These are phyloP conservation scores for Sedum album DNA, from an alignment of 164 flowering plant species.

Conservation along the genomic window DNA sequence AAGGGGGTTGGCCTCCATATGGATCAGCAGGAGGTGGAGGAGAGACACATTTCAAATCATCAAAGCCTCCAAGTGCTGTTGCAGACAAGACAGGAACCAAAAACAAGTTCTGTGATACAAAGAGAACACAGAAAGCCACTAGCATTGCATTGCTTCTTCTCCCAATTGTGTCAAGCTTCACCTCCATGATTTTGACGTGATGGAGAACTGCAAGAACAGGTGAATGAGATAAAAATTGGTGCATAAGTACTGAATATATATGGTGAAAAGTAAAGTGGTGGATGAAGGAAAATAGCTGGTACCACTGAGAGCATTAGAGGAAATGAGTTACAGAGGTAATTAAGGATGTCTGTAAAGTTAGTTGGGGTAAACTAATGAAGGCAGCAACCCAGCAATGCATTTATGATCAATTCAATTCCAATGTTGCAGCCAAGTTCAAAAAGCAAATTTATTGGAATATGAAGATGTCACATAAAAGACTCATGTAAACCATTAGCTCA, in stretches of 20 bases:
- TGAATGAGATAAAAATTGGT: background rate
- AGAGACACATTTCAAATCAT: background rate
- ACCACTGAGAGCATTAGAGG: background rate
- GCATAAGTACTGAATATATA: background rate
- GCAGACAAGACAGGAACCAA: conserved; percentile 3
- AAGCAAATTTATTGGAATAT: background rate
- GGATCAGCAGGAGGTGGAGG: conserved; percentile 4
- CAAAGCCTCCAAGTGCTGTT: background rate
- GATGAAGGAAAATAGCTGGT: background rate
- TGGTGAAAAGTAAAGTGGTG: background rate
- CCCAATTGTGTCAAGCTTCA: background rate
- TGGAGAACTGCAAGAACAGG: background rate
- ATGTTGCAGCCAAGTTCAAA: background rate
- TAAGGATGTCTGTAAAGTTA: background rate
- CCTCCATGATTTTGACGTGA: background rate
- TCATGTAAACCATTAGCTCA: too few relatives aligned
- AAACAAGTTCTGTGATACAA: background rate
- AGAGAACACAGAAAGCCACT: background rate
- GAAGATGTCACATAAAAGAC: background rate
- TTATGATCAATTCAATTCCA: background rate
- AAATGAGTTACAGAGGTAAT: background rate
- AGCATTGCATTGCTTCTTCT: conserved; percentile 1
- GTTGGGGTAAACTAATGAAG: background rate
- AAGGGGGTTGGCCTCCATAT: background rate
- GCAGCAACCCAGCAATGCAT: background rate